These are phyloP conservation scores for Clohesyomyces aquaticus DNA, from an alignment of 495 filamentous ascomycete genomes.

Conservation along the genomic window DNA sequence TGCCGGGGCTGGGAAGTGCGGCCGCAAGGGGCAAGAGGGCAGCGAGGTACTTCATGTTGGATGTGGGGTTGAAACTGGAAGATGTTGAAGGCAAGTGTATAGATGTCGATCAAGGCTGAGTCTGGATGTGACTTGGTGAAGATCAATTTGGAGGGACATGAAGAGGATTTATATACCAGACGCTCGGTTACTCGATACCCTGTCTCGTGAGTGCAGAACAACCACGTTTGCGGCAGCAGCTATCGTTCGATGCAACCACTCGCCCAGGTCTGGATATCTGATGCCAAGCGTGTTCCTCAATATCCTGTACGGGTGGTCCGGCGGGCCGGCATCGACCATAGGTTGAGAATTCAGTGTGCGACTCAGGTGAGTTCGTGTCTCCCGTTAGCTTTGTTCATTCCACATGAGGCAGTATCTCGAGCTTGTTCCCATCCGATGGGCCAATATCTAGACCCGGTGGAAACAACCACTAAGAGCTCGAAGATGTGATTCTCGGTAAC, in stretches of 20 bases:
- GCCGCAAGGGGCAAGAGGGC: conserved; percentile 34
- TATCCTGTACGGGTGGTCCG: conserved; percentile 39
- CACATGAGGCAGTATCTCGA: neutral
- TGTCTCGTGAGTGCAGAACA: conserved; percentile 6
- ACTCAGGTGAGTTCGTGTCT: conserved; percentile 38
- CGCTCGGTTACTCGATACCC: conserved; percentile 20
- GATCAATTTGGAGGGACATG: conserved; percentile 29
- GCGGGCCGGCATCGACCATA: conserved; percentile 37
- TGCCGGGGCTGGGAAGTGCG: conserved; percentile 21
- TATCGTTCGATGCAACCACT: conserved; percentile 21
- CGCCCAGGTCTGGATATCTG: conserved; percentile 29
- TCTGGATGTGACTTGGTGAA: conserved; percentile 34
- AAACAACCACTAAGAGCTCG: conserved; percentile 8
- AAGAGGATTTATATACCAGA: conserved; percentile 30
- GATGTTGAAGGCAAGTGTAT: conserved; percentile 15
- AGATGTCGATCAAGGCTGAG: conserved; percentile 5
- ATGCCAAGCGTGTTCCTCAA: conserved; percentile 29
- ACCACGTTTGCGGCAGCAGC: conserved; percentile 12
- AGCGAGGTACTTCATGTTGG: conserved; percentile 41
- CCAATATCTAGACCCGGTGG: conserved; percentile 16
- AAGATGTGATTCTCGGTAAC: conserved; percentile 2
- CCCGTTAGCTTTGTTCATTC: conserved; percentile 18
- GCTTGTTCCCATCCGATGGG: conserved; percentile 13
- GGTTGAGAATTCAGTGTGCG: conserved; percentile 15
- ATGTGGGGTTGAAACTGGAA: conserved; percentile 10